Conservation (phyloP, 805 yeast genomes). For the Yarrowia divulgata region DNA sequence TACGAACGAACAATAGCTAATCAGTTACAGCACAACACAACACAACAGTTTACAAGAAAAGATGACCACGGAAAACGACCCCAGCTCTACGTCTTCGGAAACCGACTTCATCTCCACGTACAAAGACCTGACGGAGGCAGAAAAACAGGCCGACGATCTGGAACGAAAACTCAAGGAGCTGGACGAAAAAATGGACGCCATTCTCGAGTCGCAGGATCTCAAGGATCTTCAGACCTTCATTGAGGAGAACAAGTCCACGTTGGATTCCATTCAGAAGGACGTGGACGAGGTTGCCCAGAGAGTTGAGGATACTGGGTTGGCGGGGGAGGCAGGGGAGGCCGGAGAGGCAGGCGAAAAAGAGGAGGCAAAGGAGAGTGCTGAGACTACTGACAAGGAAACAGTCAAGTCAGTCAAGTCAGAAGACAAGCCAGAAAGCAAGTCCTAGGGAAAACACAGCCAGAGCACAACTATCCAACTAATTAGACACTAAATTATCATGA, state of each 20-base stretch:
- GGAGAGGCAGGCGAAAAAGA: neutral
- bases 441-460: too few relatives aligned
- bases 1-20: too few relatives aligned
- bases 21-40: too few relatives aligned
- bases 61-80: constrained; percentile 6
- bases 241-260: neutral
- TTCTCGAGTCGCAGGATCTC: constrained; percentile 26
- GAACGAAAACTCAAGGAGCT: constrained; percentile 37
- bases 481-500: too few relatives aligned
- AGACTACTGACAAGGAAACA: neutral
- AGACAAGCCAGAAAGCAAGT: too few relatives aligned
- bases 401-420: too few relatives aligned
- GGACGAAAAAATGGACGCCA: constrained; percentile 35
- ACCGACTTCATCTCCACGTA: constrained; percentile 62
- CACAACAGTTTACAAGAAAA: too few relatives aligned
- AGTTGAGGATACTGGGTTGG: neutral
- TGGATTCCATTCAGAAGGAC: neutral
- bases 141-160: constrained; percentile 61
- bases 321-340: neutral
- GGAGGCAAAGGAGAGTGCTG: neutral
- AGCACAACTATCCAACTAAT: too few relatives aligned
- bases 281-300: neutral
- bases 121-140: constrained; percentile 71
- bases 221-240: constrained; percentile 21
- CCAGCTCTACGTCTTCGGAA: neutral